A percentile compares a stretch with the other conserved stretches of the same genome.
phyloP scores from a whole-genome alignment of 2,329 filamentous ascomycete genomes.

The Penicillium concentricum region DNA sequence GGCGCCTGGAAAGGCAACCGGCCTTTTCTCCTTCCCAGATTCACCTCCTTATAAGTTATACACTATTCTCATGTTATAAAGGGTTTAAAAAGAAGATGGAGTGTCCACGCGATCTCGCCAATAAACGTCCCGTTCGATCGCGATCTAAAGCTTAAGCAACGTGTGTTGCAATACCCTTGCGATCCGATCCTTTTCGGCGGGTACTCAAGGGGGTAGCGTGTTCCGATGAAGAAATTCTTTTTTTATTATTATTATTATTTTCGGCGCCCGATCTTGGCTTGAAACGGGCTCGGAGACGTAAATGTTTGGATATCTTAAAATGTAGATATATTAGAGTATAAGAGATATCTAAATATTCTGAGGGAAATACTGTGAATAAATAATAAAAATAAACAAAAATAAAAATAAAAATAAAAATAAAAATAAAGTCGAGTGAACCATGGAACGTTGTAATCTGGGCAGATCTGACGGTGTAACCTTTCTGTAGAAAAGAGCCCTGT shows the following conservation, averaged over 20 bases:
- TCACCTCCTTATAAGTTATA: too few relatives aligned
- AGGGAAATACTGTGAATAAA: too few relatives aligned
- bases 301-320: background rate
- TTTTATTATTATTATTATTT: background rate
- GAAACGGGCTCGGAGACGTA: slow-evolving; percentile 3
- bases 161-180: slow-evolving; percentile 8
- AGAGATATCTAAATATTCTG: too few relatives aligned
- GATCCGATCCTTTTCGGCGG: slow-evolving; percentile 3
- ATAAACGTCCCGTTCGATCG: slow-evolving; percentile 23
- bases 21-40: background rate
- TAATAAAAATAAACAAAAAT: background rate
- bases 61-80: too few relatives aligned
- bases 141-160: slow-evolving; percentile 27
- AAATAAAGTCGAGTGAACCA: slow-evolving; percentile 5
- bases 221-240: slow-evolving; percentile 10
- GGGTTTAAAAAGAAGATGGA: background rate
- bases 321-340: too few relatives aligned
- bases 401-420: background rate
- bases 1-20: slow-evolving; percentile 25
- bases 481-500: background rate
- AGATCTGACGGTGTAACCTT: slow-evolving; percentile 6
- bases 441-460: slow-evolving; percentile 5
- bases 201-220: slow-evolving; percentile 18
- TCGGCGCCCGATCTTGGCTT: slow-evolving; percentile 5
- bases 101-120: slow-evolving; percentile 18